These are phyloP conservation scores for Fraxinus xanthoxyloides DNA, from an alignment of 305 asterid genomes.

Conservation along the genomic window DNA sequence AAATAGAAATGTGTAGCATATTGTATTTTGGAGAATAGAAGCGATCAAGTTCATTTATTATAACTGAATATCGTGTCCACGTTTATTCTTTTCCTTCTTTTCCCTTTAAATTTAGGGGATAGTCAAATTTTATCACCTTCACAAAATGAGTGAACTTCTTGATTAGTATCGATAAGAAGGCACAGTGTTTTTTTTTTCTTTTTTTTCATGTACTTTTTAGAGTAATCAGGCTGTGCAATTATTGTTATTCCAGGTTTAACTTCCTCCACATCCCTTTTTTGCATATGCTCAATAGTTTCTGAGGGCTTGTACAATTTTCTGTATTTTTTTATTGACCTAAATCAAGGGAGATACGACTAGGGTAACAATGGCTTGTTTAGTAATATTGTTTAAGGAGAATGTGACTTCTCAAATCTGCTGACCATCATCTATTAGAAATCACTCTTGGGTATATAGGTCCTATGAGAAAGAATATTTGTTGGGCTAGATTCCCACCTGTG, in stretches of 20 bases:
- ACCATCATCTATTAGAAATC: not conserved
- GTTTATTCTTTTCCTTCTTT: not conserved
- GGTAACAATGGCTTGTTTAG: not conserved
- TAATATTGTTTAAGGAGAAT: not conserved
- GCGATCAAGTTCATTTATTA: not conserved
- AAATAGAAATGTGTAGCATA: not conserved
- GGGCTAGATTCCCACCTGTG: not conserved
- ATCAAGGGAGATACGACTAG: slow-evolving; percentile 13
- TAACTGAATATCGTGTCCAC: not conserved
- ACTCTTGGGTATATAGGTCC: not conserved
- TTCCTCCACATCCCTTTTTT: slow-evolving; percentile 3
- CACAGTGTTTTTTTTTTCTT: not conserved
- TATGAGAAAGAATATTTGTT: not conserved
- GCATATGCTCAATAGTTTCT: not conserved
- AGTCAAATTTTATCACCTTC: not conserved
- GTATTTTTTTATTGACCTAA: not conserved
- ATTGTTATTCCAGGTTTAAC: not conserved
- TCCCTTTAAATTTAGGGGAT: not conserved
- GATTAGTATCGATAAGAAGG: not conserved
- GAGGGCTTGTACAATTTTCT: slow-evolving; percentile 2
- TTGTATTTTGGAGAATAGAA: not conserved
- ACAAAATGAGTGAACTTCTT: not conserved
- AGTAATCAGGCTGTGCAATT: not conserved
- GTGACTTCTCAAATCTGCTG: not conserved
- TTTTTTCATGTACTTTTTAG: not conserved